Percentiles rank a stretch among this genome's conserved stretches.
Conservation (phyloP, 768 basidiomycete species). For the Suillus variegatus region DNA sequence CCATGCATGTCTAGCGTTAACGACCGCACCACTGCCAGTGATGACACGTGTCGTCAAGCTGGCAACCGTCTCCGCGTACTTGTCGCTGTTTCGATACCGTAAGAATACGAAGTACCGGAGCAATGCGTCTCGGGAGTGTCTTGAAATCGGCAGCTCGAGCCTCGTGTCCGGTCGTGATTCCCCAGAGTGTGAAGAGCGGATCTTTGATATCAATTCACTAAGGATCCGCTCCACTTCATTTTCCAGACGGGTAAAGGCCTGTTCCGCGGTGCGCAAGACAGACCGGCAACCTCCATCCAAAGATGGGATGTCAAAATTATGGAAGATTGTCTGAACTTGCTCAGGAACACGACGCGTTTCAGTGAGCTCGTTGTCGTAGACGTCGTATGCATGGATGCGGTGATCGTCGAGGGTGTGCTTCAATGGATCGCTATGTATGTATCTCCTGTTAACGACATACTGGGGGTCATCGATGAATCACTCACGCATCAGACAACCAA, state of each 20-base stretch:
- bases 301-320: slow-evolving; percentile 37
- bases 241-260: slow-evolving; percentile 46
- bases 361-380: slow-evolving; percentile 50
- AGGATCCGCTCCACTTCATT: slow-evolving; percentile 41
- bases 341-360: slow-evolving; percentile 45
- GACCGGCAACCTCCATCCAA: slow-evolving; percentile 38
- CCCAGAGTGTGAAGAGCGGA: slow-evolving; percentile 26
- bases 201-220: slow-evolving; percentile 33
- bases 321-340: slow-evolving; percentile 39
- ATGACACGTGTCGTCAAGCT: slow-evolving; percentile 26
- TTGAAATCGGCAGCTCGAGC: slow-evolving; percentile 23
- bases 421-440: slow-evolving; percentile 22
- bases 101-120: slow-evolving; percentile 56
- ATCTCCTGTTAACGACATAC: not conserved
- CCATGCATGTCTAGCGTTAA: slow-evolving; percentile 24
- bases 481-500: slow-evolving; percentile 48
- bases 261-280: slow-evolving; percentile 43
- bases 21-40: slow-evolving; percentile 21
- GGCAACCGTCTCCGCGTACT: slow-evolving; percentile 42
- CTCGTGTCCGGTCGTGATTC: slow-evolving; percentile 8
- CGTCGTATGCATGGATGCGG: slow-evolving; percentile 53
- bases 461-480: slow-evolving; percentile 7
- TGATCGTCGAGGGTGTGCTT: slow-evolving; percentile 34
- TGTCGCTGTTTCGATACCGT: slow-evolving; percentile 56
- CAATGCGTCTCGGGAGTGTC: slow-evolving; percentile 37